phyloP scores from a whole-genome alignment of 257 asterid genomes.

The Plantago ovata region DNA sequence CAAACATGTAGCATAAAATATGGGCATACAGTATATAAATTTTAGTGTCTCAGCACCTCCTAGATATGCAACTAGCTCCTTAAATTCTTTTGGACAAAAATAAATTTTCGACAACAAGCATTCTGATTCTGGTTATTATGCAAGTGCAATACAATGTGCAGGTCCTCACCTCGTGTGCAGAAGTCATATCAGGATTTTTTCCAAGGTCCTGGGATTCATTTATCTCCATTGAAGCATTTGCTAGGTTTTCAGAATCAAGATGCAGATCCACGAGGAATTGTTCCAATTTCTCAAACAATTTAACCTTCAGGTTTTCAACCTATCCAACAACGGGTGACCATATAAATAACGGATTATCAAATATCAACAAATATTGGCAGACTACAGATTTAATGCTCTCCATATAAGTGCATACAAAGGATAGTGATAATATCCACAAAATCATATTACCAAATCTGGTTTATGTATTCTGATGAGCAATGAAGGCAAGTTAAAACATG shows the following conservation, averaged over 20 bases:
- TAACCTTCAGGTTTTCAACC: conserved; percentile 90
- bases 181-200: conserved; percentile 33
- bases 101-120: conserved; percentile 3
- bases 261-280: conserved; percentile 86
- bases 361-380: conserved; percentile 6
- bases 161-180: conserved; percentile 68
- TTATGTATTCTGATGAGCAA: not conserved
- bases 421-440: not conserved
- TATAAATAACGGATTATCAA: conserved; percentile 12
- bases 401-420: conserved; percentile 6
- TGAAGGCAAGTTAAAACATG: conserved; percentile 16
- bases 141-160: not conserved
- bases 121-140: conserved; percentile 2
- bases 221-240: conserved; percentile 34
- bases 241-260: conserved; percentile 60
- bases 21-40: not conserved
- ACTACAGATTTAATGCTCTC: conserved; percentile 12
- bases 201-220: conserved; percentile 42
- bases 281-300: conserved; percentile 87
- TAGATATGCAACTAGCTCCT: conserved; percentile 7
- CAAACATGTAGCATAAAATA: conserved; percentile 5
- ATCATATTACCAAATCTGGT: not conserved
- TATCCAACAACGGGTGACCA: conserved; percentile 29
- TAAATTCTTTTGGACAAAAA: conserved; percentile 4
- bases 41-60: conserved; percentile 4